Evolutionary conservation across 768 basidiomycete genomes (phyloP).

Genomic region (Lactifluus echinatus): DNA sequence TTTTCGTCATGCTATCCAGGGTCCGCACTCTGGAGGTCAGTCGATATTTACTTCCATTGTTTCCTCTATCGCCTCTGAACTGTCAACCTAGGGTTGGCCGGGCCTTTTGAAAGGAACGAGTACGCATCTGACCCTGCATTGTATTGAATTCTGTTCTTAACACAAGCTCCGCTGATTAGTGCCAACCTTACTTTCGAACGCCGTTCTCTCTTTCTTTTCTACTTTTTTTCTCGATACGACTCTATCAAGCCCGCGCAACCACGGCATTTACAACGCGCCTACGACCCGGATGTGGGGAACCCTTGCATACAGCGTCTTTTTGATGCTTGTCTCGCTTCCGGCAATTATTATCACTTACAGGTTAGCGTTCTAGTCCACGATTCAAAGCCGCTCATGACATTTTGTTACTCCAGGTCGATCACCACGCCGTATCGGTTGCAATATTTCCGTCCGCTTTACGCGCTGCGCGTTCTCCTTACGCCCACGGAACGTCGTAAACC

Average conservation of each 20-base stretch:
- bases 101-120: constrained; percentile 80
- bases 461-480: constrained; percentile 65
- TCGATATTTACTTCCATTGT: not conserved
- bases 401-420: constrained; percentile 46
- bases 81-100: constrained; percentile 42
- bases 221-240: constrained; percentile 49
- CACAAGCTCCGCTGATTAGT: constrained; percentile 29
- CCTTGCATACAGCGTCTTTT: constrained; percentile 52
- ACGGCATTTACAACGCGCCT: constrained; percentile 58
- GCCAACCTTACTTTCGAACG: constrained; percentile 41
- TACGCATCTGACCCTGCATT: constrained; percentile 18
- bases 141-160: constrained; percentile 24
- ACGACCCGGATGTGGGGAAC: constrained; percentile 52
- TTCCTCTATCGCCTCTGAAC: not conserved
- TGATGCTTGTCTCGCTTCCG: constrained; percentile 60
- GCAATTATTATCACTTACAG: constrained; percentile 69
- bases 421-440: constrained; percentile 75
- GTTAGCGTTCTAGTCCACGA: constrained; percentile 32
- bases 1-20: constrained; percentile 63
- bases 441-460: constrained; percentile 46
- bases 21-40: constrained; percentile 67
- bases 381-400: not conserved
- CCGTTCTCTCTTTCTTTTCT: constrained; percentile 49
- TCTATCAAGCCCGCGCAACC: constrained; percentile 37
- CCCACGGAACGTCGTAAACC: constrained; percentile 72